Percentiles rank a stretch among this genome's conserved stretches.
Evolutionary conservation across 331 rosid species (phyloP).

Genomic region (Malus hybrid): DNA sequence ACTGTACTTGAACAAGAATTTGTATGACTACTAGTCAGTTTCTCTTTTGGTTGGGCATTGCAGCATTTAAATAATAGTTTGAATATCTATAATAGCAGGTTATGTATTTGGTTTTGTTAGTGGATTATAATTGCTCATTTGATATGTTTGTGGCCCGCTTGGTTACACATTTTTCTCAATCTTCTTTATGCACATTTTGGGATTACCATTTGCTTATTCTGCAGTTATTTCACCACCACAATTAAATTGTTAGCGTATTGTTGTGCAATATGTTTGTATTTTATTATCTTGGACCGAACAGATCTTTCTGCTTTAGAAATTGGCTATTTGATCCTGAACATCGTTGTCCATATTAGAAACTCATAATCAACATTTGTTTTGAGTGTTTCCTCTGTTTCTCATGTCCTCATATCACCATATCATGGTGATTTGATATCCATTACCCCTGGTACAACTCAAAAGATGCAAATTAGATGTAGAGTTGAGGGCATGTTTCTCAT

Average conservation of each 20-base stretch:
- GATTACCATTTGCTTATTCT: not conserved
- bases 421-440: not conserved
- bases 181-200: not conserved
- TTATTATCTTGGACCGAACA: not conserved
- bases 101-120: not conserved
- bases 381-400: not conserved
- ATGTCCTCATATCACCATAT: not conserved
- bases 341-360: not conserved
- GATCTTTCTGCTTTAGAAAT: not conserved
- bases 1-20: not conserved
- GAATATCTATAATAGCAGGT: not conserved
- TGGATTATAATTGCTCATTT: not conserved
- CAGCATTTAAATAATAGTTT: not conserved
- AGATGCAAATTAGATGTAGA: not conserved
- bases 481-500: not conserved
- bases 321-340: not conserved
- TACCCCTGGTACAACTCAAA: not conserved
- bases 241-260: not conserved
- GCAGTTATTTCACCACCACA: not conserved
- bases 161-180: not conserved
- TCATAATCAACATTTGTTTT: not conserved
- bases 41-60: not conserved
- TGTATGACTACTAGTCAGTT: not conserved
- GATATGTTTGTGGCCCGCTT: not conserved
- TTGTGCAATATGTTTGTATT: not conserved